These are phyloP conservation scores for Haematococcus lacustris DNA, from an alignment of 139 green algal species.

Conservation along the genomic window DNA sequence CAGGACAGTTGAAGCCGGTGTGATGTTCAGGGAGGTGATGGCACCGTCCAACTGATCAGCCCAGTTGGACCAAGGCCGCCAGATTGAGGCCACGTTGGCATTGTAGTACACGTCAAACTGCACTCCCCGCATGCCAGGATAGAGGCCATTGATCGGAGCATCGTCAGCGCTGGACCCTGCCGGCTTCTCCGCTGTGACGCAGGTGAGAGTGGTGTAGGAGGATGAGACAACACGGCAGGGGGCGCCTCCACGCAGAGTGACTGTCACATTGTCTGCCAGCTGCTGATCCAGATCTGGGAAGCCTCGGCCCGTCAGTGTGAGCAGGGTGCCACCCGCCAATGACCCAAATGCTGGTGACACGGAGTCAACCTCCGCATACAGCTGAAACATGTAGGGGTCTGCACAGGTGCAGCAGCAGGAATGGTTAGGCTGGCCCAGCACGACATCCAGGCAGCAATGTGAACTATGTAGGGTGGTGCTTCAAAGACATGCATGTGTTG, in stretches of 20 bases:
- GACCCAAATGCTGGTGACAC: constrained; percentile 18
- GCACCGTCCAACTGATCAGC: too few relatives aligned
- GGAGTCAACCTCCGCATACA: constrained; percentile 20
- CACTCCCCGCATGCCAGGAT: constrained; percentile 3
- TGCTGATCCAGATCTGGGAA: constrained; percentile 14
- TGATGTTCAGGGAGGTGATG: too few relatives aligned
- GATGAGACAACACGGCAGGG: constrained; percentile 21
- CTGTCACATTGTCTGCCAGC: constrained; percentile 4
- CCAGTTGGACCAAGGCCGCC: too few relatives aligned
- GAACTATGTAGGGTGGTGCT: background rate
- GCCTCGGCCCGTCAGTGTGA: constrained; percentile 12
- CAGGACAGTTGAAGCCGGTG: too few relatives aligned
- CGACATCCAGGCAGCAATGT: background rate
- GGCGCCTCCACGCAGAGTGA: constrained; percentile 10
- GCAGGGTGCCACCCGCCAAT: constrained; percentile 15
- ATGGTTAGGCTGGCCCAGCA: background rate
- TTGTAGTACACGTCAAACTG: background rate
- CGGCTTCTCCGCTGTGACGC: too few relatives aligned
- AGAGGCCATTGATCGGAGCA: constrained; percentile 14
- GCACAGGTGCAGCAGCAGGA: background rate
- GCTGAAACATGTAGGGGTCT: constrained; percentile 32
- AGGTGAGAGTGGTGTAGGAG: constrained; percentile 15
- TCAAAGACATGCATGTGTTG: background rate
- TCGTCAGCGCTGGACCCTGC: too few relatives aligned
- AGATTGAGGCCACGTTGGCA: too few relatives aligned